These are phyloP conservation scores for Tricholoma hemisulphureum DNA, from an alignment of 768 basidiomycete species.

Conservation along the genomic window DNA sequence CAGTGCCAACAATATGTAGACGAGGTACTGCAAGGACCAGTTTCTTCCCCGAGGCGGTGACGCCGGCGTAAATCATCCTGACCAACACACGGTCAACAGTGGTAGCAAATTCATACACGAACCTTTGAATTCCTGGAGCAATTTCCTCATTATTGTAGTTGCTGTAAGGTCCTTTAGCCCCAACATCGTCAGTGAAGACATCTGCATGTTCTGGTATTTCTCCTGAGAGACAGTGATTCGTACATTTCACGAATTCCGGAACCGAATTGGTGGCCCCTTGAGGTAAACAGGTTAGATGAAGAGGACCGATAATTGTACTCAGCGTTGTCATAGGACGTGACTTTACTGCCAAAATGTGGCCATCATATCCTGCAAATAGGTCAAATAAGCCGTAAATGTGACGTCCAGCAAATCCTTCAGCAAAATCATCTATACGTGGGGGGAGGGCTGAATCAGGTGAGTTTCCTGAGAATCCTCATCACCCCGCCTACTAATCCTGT, in stretches of 20 bases:
- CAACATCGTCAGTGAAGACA: slow-evolving; percentile 20
- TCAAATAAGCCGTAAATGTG: slow-evolving; percentile 25
- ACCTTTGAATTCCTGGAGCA: slow-evolving; percentile 24
- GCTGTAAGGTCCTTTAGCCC: slow-evolving; percentile 15
- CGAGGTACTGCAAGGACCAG: slow-evolving; percentile 16
- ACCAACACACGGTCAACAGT: slow-evolving; percentile 23
- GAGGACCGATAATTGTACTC: slow-evolving; percentile 22
- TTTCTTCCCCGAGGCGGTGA: slow-evolving; percentile 34
- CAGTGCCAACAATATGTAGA: slow-evolving; percentile 28
- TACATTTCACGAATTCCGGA: slow-evolving; percentile 31
- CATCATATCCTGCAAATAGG: slow-evolving; percentile 34
- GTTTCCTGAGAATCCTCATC: no score
- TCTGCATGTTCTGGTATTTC: slow-evolving; percentile 13
- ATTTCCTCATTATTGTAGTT: slow-evolving; percentile 16
- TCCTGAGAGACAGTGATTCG: slow-evolving; percentile 10
- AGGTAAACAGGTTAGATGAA: slow-evolving; percentile 22
- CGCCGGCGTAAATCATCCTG: slow-evolving; percentile 23
- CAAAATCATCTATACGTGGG: slow-evolving; percentile 25
- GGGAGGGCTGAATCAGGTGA: not conserved
- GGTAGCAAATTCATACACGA: slow-evolving; percentile 25
- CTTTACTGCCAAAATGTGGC: slow-evolving; percentile 16
- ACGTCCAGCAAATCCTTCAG: slow-evolving; percentile 21
- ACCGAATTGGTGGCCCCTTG: slow-evolving; percentile 36
- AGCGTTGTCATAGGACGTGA: slow-evolving; percentile 35
- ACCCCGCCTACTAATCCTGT: no score